phyloP scores from a whole-genome alignment of 768 basidiomycete genomes.

The Lactifluus subvellereus region DNA sequence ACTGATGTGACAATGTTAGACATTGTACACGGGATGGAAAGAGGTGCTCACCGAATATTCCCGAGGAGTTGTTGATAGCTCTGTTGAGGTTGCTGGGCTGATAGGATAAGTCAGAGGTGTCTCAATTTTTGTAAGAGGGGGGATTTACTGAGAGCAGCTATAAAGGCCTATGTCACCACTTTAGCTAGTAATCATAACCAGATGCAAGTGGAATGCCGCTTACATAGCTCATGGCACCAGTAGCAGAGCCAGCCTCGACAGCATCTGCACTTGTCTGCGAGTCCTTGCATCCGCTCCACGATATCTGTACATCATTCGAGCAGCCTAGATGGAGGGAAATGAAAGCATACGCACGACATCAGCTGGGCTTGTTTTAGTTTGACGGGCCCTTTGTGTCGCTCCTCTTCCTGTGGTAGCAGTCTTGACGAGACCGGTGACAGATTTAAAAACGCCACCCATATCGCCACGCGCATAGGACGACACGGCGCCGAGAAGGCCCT shows the following conservation, averaged over 20 bases:
- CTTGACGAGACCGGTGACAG: constrained; percentile 70
- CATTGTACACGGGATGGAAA: neutral
- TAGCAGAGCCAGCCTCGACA: constrained; percentile 60
- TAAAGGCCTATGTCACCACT: constrained; percentile 46
- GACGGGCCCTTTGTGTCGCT: constrained; percentile 54
- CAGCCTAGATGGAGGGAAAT: neutral
- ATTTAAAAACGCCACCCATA: constrained; percentile 68
- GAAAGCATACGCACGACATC: constrained; percentile 64
- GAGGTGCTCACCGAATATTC: constrained; percentile 43
- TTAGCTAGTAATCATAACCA: neutral
- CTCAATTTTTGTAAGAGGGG: neutral
- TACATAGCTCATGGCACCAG: constrained; percentile 81
- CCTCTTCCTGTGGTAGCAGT: constrained; percentile 58
- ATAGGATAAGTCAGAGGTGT: neutral
- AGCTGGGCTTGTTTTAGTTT: constrained; percentile 70
- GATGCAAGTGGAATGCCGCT: constrained; percentile 27
- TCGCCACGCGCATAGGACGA: constrained; percentile 75
- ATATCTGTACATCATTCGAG: constrained; percentile 47
- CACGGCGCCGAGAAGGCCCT: constrained; percentile 76
- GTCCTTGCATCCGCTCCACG: constrained; percentile 82
- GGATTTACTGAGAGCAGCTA: constrained; percentile 48
- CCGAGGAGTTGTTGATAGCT: constrained; percentile 59
- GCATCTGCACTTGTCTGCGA: constrained; percentile 81
- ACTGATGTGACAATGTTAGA: constrained; percentile 30
- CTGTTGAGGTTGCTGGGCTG: constrained; percentile 48